Percentiles rank a stretch among this genome's conserved stretches.
Evolutionary conservation across 2,329 filamentous ascomycete species (phyloP).

Genomic region (Calonectria hongkongensis): DNA sequence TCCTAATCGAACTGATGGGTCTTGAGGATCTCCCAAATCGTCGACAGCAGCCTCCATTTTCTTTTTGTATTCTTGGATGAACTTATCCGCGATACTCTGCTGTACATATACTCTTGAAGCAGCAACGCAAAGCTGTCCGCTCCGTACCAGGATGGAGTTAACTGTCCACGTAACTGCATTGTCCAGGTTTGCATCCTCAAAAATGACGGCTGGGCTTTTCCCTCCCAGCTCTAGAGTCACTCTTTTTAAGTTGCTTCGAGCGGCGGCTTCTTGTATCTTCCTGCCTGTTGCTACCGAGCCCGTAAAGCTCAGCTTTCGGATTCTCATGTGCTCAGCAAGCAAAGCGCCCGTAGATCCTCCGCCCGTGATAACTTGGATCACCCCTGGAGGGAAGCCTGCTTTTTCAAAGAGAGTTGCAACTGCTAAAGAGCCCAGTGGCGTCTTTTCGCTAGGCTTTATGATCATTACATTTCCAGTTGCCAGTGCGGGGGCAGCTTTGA

Average conservation of each 20-base stretch:
- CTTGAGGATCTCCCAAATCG: conserved; percentile 39
- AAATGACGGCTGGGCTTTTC: conserved; percentile 75
- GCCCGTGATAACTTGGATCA: conserved; percentile 67
- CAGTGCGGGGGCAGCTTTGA: conserved; percentile 66
- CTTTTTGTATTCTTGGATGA: conserved; percentile 39
- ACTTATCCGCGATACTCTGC: conserved; percentile 29
- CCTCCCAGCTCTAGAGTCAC: conserved; percentile 77
- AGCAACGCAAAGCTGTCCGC: conserved; percentile 40
- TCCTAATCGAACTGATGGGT: conserved; percentile 26
- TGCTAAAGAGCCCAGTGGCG: conserved; percentile 62
- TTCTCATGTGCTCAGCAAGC: conserved; percentile 73
- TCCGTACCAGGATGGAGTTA: conserved; percentile 37
- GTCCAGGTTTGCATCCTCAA: conserved; percentile 70
- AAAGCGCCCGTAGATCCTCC: conserved; percentile 75
- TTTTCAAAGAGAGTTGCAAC: conserved; percentile 68
- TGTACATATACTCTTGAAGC: conserved; percentile 38
- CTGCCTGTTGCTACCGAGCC: conserved; percentile 76
- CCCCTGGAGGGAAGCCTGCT: conserved; percentile 74
- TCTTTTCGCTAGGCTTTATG: conserved; percentile 73
- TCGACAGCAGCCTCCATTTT: conserved; percentile 32
- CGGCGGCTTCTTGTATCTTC: conserved; percentile 73
- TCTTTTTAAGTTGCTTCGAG: conserved; percentile 72
- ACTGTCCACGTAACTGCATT: conserved; percentile 42
- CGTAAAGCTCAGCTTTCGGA: conserved; percentile 78
- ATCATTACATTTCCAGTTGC: conserved; percentile 73